Base-by-base conservation (phyloP, 192 early-diverging fungal species). In the Diversispora epigaea region DNA sequence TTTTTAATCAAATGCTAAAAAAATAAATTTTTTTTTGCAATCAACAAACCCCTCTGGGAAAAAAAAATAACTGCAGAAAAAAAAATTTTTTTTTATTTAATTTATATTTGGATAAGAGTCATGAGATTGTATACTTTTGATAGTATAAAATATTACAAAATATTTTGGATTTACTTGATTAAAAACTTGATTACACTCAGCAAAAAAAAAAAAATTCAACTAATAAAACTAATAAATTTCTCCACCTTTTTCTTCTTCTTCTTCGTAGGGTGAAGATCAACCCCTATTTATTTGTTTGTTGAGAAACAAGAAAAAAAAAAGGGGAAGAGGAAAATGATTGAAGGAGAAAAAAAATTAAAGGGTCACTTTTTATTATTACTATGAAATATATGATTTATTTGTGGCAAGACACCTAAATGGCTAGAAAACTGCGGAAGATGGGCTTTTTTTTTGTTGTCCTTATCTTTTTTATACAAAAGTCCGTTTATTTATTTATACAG, bases 221-320 rank as follows among this genome's bases (percentile, higher is more conserved):
- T 32, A 32, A 32, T 32, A 32, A 32, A 32, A 32, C 25, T 32
- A 32, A 32, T 32, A 2, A 32, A 32, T 57, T 57, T 57, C 56
- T 57, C 56, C n/a, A 21, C 56, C 56, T 57, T 57, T 56, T 57
- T 63, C 14, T 43, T 40, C 15, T 39, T 25, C 14, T 54, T 54
- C 15, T 4, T 32, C 25, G 25, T n/a, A 60, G 14, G 40, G 61
- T 12, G 61, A 63, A 40, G 61, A 63, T 63, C 61, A 63, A 25
- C 61, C 50, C 32, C 61, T 40, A 5, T 63, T 63, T 63, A 63
- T 63, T 63, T 63, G 61, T 63, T 63, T 63, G 61, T 63, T 63
- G 61, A 63, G 40, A 40, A 63, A 63, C 61, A 63, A 63, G 61
- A 63, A 63, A 63, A 62, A 63, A 63, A 32, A 32, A 32, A 32